Evolutionary conservation across 202 grass and related monocot species (phyloP), one percentile per base, ranked within the genome.

Genomic region (Hordeum pubiflorum): DNA sequence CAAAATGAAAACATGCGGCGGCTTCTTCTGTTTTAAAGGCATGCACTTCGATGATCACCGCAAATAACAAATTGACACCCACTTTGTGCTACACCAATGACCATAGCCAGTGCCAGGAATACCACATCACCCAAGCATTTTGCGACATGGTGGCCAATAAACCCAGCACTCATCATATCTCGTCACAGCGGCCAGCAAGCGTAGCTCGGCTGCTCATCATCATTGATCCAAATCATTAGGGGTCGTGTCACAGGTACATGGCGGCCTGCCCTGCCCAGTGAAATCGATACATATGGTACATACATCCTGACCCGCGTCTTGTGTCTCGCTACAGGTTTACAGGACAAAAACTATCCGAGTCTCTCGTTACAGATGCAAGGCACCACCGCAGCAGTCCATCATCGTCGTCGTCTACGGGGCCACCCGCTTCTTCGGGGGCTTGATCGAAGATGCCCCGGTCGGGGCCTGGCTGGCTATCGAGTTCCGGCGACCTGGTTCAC

Each of bases 361-460:
- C 40, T 31, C 37, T 31, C 37, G 56, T 58, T 58, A 57, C 60
- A 83, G 15, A 66, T 57, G 58, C 70, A 52, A 75, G 61, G 43
- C 26, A 57, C 23, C 57, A 57, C 11, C 40, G 15, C 10, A 36
- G 9, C 18, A 24, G 9, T 3, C 32, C 20, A 3, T 71, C 22
- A 3, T 54, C 17, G 17, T 0, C 48, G 0, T 52, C 48, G 2
- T 13, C 32, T 72, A 52, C 50, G 64, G 46, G 70, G 46, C 56
- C 87, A 87, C 83, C 76, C 83, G 60, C 68, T 61, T 85, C 69
- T 71, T 94, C 0, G 54, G 29, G 2, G 83, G 73, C 81, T 82
- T 94, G 61, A 62, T 61, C 56, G 81, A 67, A 75, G 86, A 84
- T 58, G 56, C 86, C 73, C 52, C 75, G 20, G 80, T 76, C 69